Conservation (phyloP, 805 yeast species). For the Candida jianshihensis region DNA sequence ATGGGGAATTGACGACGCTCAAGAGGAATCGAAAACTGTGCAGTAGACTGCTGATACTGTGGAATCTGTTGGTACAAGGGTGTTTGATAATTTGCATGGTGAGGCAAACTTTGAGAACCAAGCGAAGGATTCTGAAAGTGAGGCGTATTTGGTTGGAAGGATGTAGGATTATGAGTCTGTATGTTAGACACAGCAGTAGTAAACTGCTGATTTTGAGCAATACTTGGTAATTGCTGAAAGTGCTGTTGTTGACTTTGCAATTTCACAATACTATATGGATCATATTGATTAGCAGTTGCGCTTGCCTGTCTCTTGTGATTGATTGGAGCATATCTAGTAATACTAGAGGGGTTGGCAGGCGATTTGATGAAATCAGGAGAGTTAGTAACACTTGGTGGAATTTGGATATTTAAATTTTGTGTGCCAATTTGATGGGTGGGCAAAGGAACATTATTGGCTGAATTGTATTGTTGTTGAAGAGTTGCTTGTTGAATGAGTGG, state of each 20-base stretch:
- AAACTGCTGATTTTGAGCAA: conserved; percentile 1
- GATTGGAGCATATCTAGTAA: conserved; percentile 35
- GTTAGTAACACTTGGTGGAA: conserved; percentile 9
- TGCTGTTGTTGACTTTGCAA: conserved; percentile 6
- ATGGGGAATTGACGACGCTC: conserved; percentile 65
- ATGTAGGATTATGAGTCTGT: too few relatives aligned
- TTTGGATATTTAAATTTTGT: not conserved
- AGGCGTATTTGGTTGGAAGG: too few relatives aligned
- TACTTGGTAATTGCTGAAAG: not conserved
- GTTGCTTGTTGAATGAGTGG: conserved; percentile 6
- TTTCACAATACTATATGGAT: conserved; percentile 19
- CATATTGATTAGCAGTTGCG: conserved; percentile 22
- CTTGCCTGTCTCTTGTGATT: conserved; percentile 23
- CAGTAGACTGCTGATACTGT: conserved; percentile 6
- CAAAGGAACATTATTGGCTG: too few relatives aligned
- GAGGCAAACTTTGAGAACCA: too few relatives aligned
- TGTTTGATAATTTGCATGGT: too few relatives aligned
- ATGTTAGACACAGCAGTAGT: too few relatives aligned
- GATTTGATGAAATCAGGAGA: conserved; percentile 5
- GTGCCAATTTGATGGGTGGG: too few relatives aligned
- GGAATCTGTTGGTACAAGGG: too few relatives aligned
- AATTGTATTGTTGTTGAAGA: not conserved
- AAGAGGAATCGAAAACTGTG: not conserved
- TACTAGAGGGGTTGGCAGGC: conserved; percentile 13
- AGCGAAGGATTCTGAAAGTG: conserved; percentile 1